Evolutionary conservation across 208 protist genomes (phyloP).

Genomic region (Leishmania major): DNA sequence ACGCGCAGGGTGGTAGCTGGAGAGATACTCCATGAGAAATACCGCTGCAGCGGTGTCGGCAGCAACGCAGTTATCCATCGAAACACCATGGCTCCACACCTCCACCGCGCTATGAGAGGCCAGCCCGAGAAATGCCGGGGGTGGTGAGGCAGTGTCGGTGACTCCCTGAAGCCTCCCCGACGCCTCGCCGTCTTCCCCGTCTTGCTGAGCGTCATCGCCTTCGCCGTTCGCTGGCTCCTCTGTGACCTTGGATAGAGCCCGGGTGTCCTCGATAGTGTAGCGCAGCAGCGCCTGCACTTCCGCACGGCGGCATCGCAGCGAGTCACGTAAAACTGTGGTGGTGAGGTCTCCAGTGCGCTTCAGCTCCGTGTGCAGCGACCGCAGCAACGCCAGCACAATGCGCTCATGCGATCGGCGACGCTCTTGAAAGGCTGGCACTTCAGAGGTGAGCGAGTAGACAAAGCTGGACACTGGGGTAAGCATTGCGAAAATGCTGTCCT

Average conservation of each 20-base stretch:
- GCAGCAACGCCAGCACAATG: conserved; percentile 44
- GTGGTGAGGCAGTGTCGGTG: conserved; percentile 13
- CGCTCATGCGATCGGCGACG: conserved; percentile 41
- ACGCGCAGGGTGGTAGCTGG: conserved; percentile 30
- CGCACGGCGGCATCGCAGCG: conserved; percentile 51
- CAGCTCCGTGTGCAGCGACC: conserved; percentile 50
- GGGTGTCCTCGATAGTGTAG: conserved; percentile 41
- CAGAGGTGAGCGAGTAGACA: conserved; percentile 54
- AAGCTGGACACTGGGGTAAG: conserved; percentile 63
- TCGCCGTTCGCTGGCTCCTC: conserved; percentile 17
- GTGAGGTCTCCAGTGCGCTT: conserved; percentile 44
- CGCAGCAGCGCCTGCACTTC: conserved; percentile 55
- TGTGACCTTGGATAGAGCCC: conserved; percentile 18
- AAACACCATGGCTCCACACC: conserved; percentile 79
- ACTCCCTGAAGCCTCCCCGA: neutral
- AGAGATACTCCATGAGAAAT: conserved; percentile 57
- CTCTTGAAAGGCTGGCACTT: conserved; percentile 46
- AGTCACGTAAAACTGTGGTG: conserved; percentile 54
- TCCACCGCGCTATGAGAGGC: conserved; percentile 66
- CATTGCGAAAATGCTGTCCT: conserved; percentile 60
- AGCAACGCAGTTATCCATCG: conserved; percentile 32
- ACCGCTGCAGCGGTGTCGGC: conserved; percentile 62
- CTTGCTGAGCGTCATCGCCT: conserved; percentile 8
- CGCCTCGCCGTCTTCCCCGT: neutral
- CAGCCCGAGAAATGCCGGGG: conserved; percentile 50